phyloP scores from a whole-genome alignment of 305 asterid genomes.

The Petunia hybrid region DNA sequence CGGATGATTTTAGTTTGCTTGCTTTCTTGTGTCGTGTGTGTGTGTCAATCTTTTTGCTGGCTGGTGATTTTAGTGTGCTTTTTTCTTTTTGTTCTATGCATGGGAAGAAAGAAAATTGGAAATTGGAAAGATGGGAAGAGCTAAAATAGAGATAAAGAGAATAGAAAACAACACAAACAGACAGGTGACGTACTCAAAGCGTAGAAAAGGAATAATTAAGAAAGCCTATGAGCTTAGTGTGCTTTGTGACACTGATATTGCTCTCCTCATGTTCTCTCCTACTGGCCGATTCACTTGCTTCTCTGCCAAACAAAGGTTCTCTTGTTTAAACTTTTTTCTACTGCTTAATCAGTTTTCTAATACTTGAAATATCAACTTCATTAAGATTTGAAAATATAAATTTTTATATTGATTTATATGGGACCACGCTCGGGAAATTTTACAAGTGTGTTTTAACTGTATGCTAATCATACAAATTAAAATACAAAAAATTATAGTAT shows the following conservation, averaged over 20 bases:
- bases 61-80: neutral
- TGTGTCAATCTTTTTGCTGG: neutral
- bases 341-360: no score
- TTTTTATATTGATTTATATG: no score
- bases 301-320: slow-evolving; percentile 39
- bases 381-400: no score
- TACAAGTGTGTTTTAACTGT: no score
- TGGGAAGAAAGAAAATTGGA: neutral
- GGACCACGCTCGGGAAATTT: no score
- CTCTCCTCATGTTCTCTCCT: slow-evolving; percentile 40
- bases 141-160: slow-evolving; percentile 44
- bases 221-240: slow-evolving; percentile 45
- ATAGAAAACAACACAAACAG: slow-evolving; percentile 45
- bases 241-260: slow-evolving; percentile 40
- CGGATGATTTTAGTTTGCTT: neutral
- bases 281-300: slow-evolving; percentile 41
- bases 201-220: slow-evolving; percentile 46
- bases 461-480: no score
- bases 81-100: neutral
- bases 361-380: no score
- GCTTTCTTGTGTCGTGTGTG: neutral
- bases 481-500: no score
- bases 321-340: neutral
- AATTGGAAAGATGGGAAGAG: slow-evolving; percentile 41
- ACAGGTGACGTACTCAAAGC: slow-evolving; percentile 46